A percentile compares a stretch with the other conserved stretches of the same genome.
Conservation (phyloP, 2,329 filamentous ascomycete species). For the Arthrinium puccinioides region DNA sequence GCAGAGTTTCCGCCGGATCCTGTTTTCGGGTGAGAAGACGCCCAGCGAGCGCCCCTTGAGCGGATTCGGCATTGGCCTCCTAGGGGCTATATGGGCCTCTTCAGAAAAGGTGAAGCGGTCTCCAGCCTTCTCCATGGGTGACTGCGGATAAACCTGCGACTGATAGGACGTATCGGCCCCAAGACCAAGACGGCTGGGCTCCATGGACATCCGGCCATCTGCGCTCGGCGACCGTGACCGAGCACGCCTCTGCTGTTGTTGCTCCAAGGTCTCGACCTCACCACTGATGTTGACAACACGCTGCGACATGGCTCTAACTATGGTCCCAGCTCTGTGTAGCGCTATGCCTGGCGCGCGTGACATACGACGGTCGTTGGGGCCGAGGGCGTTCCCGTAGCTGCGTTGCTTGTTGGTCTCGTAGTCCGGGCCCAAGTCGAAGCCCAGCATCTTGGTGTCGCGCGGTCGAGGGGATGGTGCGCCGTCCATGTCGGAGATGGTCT, state of each 20-base stretch:
- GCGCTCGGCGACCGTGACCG: slow-evolving; percentile 49
- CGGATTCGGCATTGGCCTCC: slow-evolving; percentile 56
- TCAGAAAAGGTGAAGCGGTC: slow-evolving; percentile 21
- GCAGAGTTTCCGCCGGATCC: slow-evolving; percentile 66
- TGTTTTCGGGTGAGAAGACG: slow-evolving; percentile 73
- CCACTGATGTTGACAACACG: slow-evolving; percentile 97
- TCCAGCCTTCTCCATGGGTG: slow-evolving; percentile 37
- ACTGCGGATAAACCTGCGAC: slow-evolving; percentile 36
- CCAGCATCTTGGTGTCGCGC: slow-evolving; percentile 47
- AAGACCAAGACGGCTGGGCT: slow-evolving; percentile 34
- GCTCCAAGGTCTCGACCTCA: slow-evolving; percentile 76
- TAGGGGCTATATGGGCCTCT: slow-evolving; percentile 23
- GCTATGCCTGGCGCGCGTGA: slow-evolving; percentile 58
- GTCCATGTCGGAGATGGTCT: slow-evolving; percentile 44
- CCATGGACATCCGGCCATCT: slow-evolving; percentile 41
- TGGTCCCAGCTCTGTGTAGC: slow-evolving; percentile 63
- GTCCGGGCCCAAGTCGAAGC: slow-evolving; percentile 50
- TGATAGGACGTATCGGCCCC: slow-evolving; percentile 43
- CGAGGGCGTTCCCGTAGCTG: slow-evolving; percentile 50
- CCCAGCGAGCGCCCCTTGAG: slow-evolving; percentile 80
- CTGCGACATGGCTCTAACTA: slow-evolving; percentile 84
- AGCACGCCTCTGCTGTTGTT: slow-evolving; percentile 56
- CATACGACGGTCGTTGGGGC: slow-evolving; percentile 42
- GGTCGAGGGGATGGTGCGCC: slow-evolving; percentile 46
- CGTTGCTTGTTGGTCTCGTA: slow-evolving; percentile 40